These are phyloP conservation scores for Coemansia sp. DNA, from an alignment of 192 early-diverging fungal genomes.

Conservation along the genomic window DNA sequence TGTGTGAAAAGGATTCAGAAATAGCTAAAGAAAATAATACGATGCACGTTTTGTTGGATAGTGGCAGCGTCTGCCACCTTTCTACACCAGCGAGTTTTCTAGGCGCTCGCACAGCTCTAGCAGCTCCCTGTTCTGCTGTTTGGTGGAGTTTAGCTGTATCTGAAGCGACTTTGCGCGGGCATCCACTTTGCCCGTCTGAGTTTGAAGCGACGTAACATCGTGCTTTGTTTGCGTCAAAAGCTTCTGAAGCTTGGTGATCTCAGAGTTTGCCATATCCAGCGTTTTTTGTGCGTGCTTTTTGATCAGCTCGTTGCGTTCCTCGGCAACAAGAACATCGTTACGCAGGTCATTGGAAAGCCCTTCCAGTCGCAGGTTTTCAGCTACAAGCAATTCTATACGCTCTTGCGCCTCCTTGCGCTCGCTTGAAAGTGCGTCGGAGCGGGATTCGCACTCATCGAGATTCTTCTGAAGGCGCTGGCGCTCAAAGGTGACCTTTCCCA, in stretches of 20 bases:
- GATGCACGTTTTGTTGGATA: not conserved
- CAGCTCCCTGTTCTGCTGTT: slow-evolving; percentile 34
- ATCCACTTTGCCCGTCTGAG: slow-evolving; percentile 17
- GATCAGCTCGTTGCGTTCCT: slow-evolving; percentile 41
- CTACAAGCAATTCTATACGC: slow-evolving; percentile 9
- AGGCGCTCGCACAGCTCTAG: slow-evolving; percentile 35
- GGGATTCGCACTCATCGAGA: slow-evolving; percentile 8
- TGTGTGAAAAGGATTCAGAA: no score
- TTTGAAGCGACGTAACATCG: slow-evolving; percentile 6
- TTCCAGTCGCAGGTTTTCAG: slow-evolving; percentile 33
- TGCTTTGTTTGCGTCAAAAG: slow-evolving; percentile 6
- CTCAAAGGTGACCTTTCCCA: slow-evolving; percentile 32
- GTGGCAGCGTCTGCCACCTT: not conserved
- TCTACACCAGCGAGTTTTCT: slow-evolving; percentile 14
- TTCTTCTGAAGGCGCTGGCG: slow-evolving; percentile 33
- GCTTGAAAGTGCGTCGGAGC: not conserved
- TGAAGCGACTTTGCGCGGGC: slow-evolving; percentile 28
- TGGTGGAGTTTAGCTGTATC: slow-evolving; percentile 41
- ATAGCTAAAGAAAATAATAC: no score
- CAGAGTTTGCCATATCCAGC: slow-evolving; percentile 38
- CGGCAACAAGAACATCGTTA: slow-evolving; percentile 39
- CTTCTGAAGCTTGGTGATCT: slow-evolving; percentile 29
- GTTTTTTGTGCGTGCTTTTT: slow-evolving; percentile 46
- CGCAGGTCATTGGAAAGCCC: slow-evolving; percentile 17
- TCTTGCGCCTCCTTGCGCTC: slow-evolving; percentile 25